These are phyloP conservation scores for Baudoinia panamericana DNA, from an alignment of 495 filamentous ascomycete species.

Conservation along the genomic window DNA sequence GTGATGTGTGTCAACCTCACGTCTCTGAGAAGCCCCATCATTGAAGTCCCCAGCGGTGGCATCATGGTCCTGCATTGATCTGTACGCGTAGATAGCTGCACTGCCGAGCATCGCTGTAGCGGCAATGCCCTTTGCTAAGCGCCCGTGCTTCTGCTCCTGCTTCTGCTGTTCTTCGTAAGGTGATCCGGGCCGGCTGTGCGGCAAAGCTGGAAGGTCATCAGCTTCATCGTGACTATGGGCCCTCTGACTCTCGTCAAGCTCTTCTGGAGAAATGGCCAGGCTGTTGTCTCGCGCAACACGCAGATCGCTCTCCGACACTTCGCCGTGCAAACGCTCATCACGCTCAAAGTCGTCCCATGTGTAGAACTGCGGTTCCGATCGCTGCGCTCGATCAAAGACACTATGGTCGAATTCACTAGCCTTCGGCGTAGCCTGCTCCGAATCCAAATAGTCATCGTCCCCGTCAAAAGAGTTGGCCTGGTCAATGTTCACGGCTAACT, in stretches of 20 bases:
- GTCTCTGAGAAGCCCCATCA: background rate
- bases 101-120: constrained; percentile 6
- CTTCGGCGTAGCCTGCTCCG: constrained; percentile 28
- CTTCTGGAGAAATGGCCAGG: no score
- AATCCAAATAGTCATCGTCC: constrained; percentile 24
- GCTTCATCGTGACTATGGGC: no score
- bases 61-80: no score
- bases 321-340: constrained; percentile 11
- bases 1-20: background rate
- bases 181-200: background rate
- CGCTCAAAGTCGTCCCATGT: constrained; percentile 21
- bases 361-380: constrained; percentile 17
- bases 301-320: no score
- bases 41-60: background rate
- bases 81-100: background rate
- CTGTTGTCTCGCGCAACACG: no score
- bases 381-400: background rate
- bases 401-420: constrained; percentile 12
- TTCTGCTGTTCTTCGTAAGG: background rate
- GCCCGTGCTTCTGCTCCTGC: background rate
- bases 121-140: constrained; percentile 2
- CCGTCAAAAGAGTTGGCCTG: constrained; percentile 8
- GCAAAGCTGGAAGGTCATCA: background rate
- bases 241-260: no score
- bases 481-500: constrained; percentile 13